Evolutionary conservation across 2,329 filamentous ascomycete genomes (phyloP).

Genomic region (Penicillium sp.): DNA sequence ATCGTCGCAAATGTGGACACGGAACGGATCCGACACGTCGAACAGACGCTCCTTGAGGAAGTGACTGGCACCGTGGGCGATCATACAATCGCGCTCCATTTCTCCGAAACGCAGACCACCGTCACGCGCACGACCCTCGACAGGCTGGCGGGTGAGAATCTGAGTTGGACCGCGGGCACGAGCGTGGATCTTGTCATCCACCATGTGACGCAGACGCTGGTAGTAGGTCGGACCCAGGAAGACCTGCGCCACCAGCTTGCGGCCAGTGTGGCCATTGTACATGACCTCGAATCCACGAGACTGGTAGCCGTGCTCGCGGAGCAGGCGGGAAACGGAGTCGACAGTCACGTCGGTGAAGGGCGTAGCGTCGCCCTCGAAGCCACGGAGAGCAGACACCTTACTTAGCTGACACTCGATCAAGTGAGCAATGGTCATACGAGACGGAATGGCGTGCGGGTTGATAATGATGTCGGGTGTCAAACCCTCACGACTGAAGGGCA

Average conservation of each 20-base stretch:
- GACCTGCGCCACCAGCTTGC: constrained; percentile 89
- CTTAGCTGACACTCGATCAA: constrained; percentile 98
- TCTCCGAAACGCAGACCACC: constrained; percentile 99
- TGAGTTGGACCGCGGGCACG: constrained; percentile 94
- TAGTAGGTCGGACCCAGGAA: constrained; percentile 99
- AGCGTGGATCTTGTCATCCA: constrained; percentile 99
- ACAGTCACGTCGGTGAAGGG: constrained; percentile 98
- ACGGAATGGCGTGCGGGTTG: constrained; percentile 98
- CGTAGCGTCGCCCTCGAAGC: constrained; percentile 94
- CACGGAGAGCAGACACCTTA: constrained; percentile 91
- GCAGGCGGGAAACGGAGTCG: constrained; percentile 82
- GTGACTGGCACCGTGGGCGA: constrained; percentile 94
- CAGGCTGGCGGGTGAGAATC: constrained; percentile 94
- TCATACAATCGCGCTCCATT: constrained; percentile 99
- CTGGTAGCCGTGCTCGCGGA: constrained; percentile 90
- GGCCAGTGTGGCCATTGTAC: constrained; percentile 97
- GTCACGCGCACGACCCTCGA: constrained; percentile 96
- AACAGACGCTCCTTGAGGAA: constrained; percentile 98
- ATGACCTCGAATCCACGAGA: constrained; percentile 97
- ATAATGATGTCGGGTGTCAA: constrained; percentile 95
- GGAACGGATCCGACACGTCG: constrained; percentile 95
- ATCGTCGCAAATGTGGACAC: constrained; percentile 97
- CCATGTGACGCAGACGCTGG: constrained; percentile 98
- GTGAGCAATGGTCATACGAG: constrained; percentile 99
- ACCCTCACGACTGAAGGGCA: constrained; percentile 94